Evolutionary conservation across 768 basidiomycete species (phyloP).

Genomic region (Agaricus subrufescens): DNA sequence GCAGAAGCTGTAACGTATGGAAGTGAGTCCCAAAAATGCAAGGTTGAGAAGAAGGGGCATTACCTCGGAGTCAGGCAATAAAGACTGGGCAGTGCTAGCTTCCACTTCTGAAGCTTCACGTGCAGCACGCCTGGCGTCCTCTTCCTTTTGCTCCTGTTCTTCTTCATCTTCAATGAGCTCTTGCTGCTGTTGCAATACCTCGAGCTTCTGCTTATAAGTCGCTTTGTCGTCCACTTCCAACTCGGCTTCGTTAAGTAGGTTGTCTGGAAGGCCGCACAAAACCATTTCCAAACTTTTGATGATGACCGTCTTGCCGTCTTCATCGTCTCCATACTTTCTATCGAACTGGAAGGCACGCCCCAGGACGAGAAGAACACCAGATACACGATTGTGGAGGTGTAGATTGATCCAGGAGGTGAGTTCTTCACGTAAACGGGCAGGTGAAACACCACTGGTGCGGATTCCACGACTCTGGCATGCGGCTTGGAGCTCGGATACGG

Average conservation of each 20-base stretch:
- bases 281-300: slow-evolving; percentile 85
- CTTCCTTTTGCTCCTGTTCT: slow-evolving; percentile 95
- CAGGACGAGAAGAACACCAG: slow-evolving; percentile 91
- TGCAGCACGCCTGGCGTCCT: slow-evolving; percentile 82
- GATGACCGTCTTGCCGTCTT: slow-evolving; percentile 79
- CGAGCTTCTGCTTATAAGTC: slow-evolving; percentile 96
- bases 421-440: slow-evolving; percentile 85
- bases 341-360: slow-evolving; percentile 95
- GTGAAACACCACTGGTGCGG: slow-evolving; percentile 81
- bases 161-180: slow-evolving; percentile 99
- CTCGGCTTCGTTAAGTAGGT: slow-evolving; percentile 96
- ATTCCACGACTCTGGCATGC: slow-evolving; percentile 95
- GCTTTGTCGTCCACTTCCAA: slow-evolving; percentile 93
- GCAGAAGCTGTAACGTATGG: slow-evolving; percentile 44
- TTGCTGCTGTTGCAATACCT: slow-evolving; percentile 96
- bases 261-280: slow-evolving; percentile 88
- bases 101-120: slow-evolving; percentile 79
- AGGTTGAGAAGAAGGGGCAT: neutral
- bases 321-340: slow-evolving; percentile 62
- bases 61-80: slow-evolving; percentile 89
- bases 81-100: slow-evolving; percentile 70
- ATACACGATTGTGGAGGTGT: slow-evolving; percentile 87
- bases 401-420: slow-evolving; percentile 89
- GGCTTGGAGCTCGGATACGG: slow-evolving; percentile 86
- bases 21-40: neutral